Evolutionary conservation across 495 filamentous ascomycete genomes (phyloP), one percentile per base, ranked within the genome.

Genomic region (Hapsidospora chrysogenum): DNA sequence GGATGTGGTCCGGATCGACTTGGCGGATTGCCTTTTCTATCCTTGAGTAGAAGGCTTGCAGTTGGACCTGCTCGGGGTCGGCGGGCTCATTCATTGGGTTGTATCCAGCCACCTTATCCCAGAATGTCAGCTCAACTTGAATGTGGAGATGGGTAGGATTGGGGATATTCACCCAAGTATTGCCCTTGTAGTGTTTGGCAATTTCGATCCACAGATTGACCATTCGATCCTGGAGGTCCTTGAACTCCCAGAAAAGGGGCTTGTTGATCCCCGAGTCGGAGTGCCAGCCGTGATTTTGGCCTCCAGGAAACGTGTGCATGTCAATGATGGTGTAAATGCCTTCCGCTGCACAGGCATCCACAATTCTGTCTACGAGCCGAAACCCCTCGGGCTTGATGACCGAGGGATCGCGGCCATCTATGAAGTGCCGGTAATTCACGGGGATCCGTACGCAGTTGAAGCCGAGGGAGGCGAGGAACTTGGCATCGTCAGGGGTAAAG

Each of bases 211-310:
- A 77, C 0, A 77, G 56, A 56, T 64, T 64, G 4, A 75, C 51
- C 9, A 59, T 61, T 2, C 67, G 58, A 41, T 76, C 69, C 40
- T 75, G 72, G 39, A 66, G 61, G 29, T 71, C 63, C 35, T 63
- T 66, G 48, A 66, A 63, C 8, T 71, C 60, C 72, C 72, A 75
- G 54, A 77, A 76, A 3, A 59, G 54, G 3, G 71, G 67, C 29
- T 67, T 52, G 40, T 55, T 52, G 10, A 57, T 56, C 4, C 49
- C 51, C 28, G 57, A 62, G 35, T 77, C 72, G 0, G 60, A 66
- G 43, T 77, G 72, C 72, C 72, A 75, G 43, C 72, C 72, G 14
- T 51, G 60, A 36, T 74, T 74, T 41, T 77, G 72, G 9, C 68
- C 69, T 1, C 72, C 70, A 3, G 72, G 71, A 1, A 60, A 59